Conservation (phyloP, 2,329 filamentous ascomycete species). For the Massarina eburnea region DNA sequence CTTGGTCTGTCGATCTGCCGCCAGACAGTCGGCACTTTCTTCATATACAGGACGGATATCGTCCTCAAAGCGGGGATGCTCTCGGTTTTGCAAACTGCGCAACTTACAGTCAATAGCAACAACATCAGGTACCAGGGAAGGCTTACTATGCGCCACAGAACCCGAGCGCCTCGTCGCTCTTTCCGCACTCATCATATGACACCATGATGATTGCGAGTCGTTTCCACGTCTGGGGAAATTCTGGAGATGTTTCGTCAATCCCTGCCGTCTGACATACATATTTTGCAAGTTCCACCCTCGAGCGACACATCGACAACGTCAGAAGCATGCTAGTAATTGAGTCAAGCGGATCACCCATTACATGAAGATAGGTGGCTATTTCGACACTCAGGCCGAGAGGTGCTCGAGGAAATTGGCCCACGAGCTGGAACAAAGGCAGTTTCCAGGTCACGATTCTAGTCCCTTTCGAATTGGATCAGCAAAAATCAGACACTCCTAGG, state of each 20-base stretch:
- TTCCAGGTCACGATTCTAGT: constrained; percentile 22
- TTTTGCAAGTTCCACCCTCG: constrained; percentile 13
- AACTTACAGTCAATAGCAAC: neutral
- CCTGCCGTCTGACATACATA: constrained; percentile 5
- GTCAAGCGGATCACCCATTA: constrained; percentile 23
- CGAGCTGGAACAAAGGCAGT: constrained; percentile 17
- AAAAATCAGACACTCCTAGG: neutral
- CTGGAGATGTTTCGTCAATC: constrained; percentile 1
- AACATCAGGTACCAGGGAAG: neutral
- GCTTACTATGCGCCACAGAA: constrained; percentile 16
- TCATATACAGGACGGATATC: constrained; percentile 19
- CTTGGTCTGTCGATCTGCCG: constrained; percentile 17
- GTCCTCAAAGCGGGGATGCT: constrained; percentile 7
- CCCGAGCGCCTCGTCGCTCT: constrained; percentile 5
- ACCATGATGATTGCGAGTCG: constrained; percentile 20
- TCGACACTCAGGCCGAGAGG: constrained; percentile 19
- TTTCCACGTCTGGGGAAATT: constrained; percentile 18
- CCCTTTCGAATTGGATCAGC: constrained; percentile 2
- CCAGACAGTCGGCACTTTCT: constrained; percentile 15
- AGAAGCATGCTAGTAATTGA: constrained; percentile 17
- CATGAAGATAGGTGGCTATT: constrained; percentile 12
- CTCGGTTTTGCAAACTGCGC: constrained; percentile 4
- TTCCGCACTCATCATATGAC: constrained; percentile 23
- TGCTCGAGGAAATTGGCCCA: constrained; percentile 17
- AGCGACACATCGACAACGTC: constrained; percentile 14